Evolutionary conservation across 2,329 filamentous ascomycete species (phyloP).

Genomic region (Stachybotrys elegans): DNA sequence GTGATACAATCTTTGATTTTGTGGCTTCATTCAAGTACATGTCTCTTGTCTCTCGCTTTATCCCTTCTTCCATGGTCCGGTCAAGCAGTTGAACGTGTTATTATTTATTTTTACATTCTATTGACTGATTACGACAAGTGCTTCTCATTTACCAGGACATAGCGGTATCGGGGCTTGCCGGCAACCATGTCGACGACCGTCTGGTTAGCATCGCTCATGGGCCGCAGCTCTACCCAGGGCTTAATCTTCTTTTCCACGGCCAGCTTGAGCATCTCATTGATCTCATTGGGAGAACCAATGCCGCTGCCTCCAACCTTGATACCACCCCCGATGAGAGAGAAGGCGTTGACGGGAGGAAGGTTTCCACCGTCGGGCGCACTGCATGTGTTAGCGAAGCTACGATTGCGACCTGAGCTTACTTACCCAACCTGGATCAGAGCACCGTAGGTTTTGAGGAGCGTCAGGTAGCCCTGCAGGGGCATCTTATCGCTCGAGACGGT

Average conservation of each 20-base stretch:
- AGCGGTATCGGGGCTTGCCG: conserved; percentile 44
- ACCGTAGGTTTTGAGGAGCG: conserved; percentile 51
- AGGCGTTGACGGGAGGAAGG: conserved; percentile 5
- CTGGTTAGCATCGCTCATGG: conserved; percentile 50
- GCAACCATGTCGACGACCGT: conserved; percentile 49
- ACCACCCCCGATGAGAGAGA: conserved; percentile 4
- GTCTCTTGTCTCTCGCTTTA: no score
- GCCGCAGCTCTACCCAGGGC: conserved; percentile 49
- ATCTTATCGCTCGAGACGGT: conserved; percentile 46
- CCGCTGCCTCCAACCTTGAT: conserved; percentile 36
- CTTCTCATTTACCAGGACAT: conserved; percentile 37
- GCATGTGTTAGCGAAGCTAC: neutral
- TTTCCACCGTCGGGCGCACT: conserved; percentile 1
- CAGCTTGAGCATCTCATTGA: conserved; percentile 53
- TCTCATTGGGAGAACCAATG: conserved; percentile 49
- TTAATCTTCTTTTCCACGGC: conserved; percentile 50
- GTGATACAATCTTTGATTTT: no score
- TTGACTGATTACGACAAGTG: neutral
- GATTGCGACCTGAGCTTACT: neutral
- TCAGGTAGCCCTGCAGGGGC: conserved; percentile 55
- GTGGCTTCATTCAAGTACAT: no score
- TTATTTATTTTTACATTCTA: neutral
- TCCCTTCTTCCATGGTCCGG: no score
- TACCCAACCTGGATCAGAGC: conserved; percentile 57
- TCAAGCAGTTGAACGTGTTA: no score